Evolutionary conservation across 805 yeast genomes (phyloP).

Genomic region (Candida germanica): DNA sequence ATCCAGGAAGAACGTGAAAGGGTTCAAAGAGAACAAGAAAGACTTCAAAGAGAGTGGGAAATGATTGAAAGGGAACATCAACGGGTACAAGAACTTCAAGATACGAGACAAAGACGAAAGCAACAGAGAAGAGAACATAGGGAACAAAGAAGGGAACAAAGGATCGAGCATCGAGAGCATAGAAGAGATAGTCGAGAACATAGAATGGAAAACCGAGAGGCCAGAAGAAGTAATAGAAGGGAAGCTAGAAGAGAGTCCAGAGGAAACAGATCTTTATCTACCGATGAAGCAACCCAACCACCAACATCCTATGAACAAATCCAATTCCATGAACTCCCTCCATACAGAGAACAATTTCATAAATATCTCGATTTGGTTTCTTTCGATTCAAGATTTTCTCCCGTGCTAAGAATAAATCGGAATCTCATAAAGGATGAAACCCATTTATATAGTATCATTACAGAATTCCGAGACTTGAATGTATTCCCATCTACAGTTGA

Average conservation of each 20-base stretch:
- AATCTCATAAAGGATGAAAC: conserved; percentile 14
- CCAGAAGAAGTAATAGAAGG: conserved; percentile 18
- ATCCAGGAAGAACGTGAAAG: conserved; percentile 5
- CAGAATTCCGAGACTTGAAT: conserved; percentile 17
- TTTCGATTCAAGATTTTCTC: conserved; percentile 25
- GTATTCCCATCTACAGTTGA: conserved; percentile 21
- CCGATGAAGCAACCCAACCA: conserved; percentile 1
- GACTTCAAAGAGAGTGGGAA: background rate
- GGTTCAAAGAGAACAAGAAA: background rate
- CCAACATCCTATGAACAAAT: background rate
- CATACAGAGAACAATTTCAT: conserved; percentile 23
- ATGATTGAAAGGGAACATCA: background rate
- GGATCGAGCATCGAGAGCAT: conserved; percentile 4
- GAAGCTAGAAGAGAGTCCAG: conserved; percentile 1
- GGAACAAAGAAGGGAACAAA: conserved; percentile 3
- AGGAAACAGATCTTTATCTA: conserved; percentile 2
- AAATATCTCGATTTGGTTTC: conserved; percentile 23
- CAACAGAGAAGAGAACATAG: conserved; percentile 2
- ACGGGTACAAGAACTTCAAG: background rate
- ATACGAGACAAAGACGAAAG: background rate
- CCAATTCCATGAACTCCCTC: conserved; percentile 19
- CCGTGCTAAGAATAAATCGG: conserved; percentile 23
- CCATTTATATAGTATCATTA: conserved; percentile 12
- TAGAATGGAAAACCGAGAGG: conserved; percentile 7
- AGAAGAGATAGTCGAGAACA: conserved; percentile 2